Base-by-base conservation (phyloP, 2,329 filamentous ascomycete genomes). In the Fusarium odoratissimum region DNA sequence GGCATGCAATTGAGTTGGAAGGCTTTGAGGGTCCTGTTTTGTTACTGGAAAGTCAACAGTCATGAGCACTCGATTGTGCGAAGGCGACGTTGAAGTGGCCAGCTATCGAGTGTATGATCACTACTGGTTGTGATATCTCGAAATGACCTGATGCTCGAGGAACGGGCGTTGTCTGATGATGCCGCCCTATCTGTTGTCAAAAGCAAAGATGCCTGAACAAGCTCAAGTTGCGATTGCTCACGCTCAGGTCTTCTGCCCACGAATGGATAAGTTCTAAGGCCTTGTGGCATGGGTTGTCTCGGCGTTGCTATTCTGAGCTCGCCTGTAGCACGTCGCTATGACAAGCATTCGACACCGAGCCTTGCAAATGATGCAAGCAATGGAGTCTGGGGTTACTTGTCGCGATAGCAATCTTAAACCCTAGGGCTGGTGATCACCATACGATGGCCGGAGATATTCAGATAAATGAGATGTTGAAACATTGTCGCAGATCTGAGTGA, bases 381-480 rank as follows among this genome's bases (percentile, higher is more conserved):
- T 60, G 69, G 62, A 73, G 60, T 52, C 41, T 25, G 48, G 17
- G 64, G 25, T 42, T 61, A 28, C 30, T 33, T 42, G 21, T 62
- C 57, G 60, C 60, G 62, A 74, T 52, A 66, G 31, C 51, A 74
- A 72, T 72, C 38, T 64, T 55, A 49, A 61, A 41, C 42, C 44
- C 21, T 23, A 51, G 42, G 60, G 28, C 38, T 58, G 49, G 55
- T 60, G 48, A 48, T 42, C 48, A 40, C 23, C 30, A 44, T 35
- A 52, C 23, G 31, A 60, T 33, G 35, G 17, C 23, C 38, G 45
- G 52, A 59, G 67, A 57, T 60, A 61, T 60, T 65, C 44, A 59
- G 41, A 60, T 56, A 74, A 61, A 65, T 72, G 62, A 69, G 25
- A 54, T 38, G 42, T 51, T 73, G 58, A 73, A 70, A 73, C 71